A percentile compares a stretch with the other conserved stretches of the same genome.
Evolutionary conservation across 805 yeast species (phyloP).

Genomic region (Candida wancherniae): DNA sequence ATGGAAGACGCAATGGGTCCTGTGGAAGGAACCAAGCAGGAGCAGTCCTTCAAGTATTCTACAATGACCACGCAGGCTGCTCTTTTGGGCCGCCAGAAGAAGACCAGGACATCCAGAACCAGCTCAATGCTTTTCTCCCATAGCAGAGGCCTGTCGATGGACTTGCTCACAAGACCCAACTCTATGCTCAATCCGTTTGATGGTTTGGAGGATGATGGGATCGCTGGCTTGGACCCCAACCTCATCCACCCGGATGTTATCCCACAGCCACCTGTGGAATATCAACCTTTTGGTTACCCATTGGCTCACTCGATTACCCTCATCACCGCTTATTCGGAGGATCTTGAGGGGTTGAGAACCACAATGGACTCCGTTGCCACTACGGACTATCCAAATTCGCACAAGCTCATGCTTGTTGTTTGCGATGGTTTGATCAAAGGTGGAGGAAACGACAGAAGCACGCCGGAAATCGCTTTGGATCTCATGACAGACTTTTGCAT

Average conservation of each 20-base stretch:
- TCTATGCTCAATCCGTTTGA: conserved; percentile 32
- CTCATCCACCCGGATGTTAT: conserved; percentile 72
- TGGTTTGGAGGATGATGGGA: conserved; percentile 22
- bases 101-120: conserved; percentile 12
- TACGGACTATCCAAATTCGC: conserved; percentile 93
- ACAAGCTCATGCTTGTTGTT: conserved; percentile 75
- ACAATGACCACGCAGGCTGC: conserved; percentile 69
- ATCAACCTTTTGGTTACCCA: conserved; percentile 73
- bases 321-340: conserved; percentile 95
- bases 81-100: conserved; percentile 20
- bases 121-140: conserved; percentile 13
- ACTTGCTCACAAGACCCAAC: conserved; percentile 26
- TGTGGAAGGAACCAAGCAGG: conserved; percentile 20
- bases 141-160: conserved; percentile 27
- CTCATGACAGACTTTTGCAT: conserved; percentile 74
- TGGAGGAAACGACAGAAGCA: conserved; percentile 79
- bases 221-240: conserved; percentile 51
- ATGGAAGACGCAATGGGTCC: neutral
- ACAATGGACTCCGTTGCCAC: conserved; percentile 92
- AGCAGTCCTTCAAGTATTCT: conserved; percentile 41
- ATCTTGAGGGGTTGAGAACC: conserved; percentile 76
- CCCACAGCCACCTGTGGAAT: conserved; percentile 86
- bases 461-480: conserved; percentile 83
- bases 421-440: conserved; percentile 97
- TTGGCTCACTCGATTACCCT: conserved; percentile 42